These are phyloP conservation scores for Centaurea solstitialis DNA, from an alignment of 129 eudicot species.

Conservation along the genomic window DNA sequence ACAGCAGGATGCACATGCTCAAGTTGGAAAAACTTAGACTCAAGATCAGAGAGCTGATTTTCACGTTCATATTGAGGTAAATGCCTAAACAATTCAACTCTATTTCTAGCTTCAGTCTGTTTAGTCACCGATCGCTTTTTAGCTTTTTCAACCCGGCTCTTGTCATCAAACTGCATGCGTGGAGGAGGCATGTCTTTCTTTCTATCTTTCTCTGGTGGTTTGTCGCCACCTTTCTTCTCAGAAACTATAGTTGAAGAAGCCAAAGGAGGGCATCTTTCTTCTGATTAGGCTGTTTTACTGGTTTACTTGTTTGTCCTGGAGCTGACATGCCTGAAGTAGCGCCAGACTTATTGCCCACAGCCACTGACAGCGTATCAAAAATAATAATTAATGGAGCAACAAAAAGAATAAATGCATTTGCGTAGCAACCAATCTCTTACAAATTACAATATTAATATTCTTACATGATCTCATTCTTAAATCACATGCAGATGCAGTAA, in stretches of 20 bases:
- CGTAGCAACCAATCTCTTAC: background rate
- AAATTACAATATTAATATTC: background rate
- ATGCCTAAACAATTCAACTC: conserved; percentile 84
- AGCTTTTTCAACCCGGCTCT: conserved; percentile 85
- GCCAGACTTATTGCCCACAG: conserved; percentile 36
- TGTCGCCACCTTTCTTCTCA: conserved; percentile 74
- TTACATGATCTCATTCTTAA: background rate
- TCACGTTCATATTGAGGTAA: conserved; percentile 93
- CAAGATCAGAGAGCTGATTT: conserved; percentile 72
- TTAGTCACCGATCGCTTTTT: conserved; percentile 77
- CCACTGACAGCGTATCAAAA: conserved; percentile 25
- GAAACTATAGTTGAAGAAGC: conserved; percentile 45
- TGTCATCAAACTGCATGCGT: conserved; percentile 95
- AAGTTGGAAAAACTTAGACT: conserved; percentile 68
- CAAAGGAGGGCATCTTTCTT: conserved; percentile 53
- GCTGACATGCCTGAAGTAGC: conserved; percentile 32
- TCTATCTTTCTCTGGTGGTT: conserved; percentile 70
- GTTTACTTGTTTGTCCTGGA: conserved; percentile 42
- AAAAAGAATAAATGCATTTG: conserved; percentile 3
- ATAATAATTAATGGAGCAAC: background rate
- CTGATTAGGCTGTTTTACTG: conserved; percentile 40
- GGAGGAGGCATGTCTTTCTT: conserved; percentile 86
- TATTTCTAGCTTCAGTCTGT: conserved; percentile 78
- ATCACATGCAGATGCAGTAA: background rate
- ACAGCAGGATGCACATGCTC: conserved; percentile 89